These are phyloP conservation scores for Pseudogymnoascus sp. DNA, from an alignment of 2,329 filamentous ascomycete genomes.

Conservation along the genomic window DNA sequence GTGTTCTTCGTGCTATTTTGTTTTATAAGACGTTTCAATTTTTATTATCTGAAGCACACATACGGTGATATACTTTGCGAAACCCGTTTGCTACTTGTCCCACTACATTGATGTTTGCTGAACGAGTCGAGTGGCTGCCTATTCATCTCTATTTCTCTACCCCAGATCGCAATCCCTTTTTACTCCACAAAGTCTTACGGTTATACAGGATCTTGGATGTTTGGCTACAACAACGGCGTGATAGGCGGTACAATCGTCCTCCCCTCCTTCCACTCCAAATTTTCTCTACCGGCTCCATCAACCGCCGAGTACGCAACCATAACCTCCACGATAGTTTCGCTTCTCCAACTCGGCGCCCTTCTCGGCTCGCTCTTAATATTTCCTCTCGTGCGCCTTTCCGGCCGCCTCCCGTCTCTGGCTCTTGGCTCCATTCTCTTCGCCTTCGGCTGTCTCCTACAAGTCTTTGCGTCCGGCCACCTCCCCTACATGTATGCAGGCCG, in stretches of 20 bases:
- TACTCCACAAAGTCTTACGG: not conserved
- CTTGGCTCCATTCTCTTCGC: not conserved
- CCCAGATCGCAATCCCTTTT: not conserved
- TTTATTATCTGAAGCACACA: not conserved
- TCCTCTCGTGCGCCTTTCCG: slow-evolving; percentile 16
- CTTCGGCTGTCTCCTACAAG: not conserved
- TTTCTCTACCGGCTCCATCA: slow-evolving; percentile 18
- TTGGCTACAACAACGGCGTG: slow-evolving; percentile 11
- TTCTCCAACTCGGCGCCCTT: slow-evolving; percentile 23
- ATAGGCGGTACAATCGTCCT: slow-evolving; percentile 10
- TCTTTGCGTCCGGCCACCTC: slow-evolving; percentile 12
- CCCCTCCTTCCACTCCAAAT: slow-evolving; percentile 14
- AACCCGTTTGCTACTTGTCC: not conserved
- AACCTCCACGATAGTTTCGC: slow-evolving; percentile 22
- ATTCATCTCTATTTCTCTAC: not conserved
- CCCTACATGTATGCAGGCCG: slow-evolving; percentile 23
- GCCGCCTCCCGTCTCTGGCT: slow-evolving; percentile 1
- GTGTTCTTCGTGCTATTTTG: not conserved
- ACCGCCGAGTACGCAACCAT: slow-evolving; percentile 19
- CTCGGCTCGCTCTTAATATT: slow-evolving; percentile 20
- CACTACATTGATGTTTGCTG: not conserved
- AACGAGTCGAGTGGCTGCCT: not conserved
- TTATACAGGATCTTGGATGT: slow-evolving; percentile 8
- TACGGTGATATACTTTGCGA: not conserved
- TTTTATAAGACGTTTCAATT: not conserved